Base-by-base conservation (phyloP, 108 stramenopile genomes). In the Mayamaea pseudoterrestris region DNA sequence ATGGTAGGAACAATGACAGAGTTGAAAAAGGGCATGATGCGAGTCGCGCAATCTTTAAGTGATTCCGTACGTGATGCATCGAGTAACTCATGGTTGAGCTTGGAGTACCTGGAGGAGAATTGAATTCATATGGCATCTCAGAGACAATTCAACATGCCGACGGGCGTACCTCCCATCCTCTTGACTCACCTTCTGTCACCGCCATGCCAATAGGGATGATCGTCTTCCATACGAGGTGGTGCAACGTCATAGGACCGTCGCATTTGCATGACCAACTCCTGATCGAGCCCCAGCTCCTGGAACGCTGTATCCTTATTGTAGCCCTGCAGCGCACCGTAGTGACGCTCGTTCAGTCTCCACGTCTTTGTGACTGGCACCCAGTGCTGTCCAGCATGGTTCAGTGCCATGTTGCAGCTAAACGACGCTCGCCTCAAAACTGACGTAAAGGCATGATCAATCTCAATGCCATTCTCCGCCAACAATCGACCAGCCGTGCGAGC, bases 201-300 rank as follows among this genome's bases (percentile, higher is more conserved):
- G 6, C 88, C 88, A 56, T 84, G 83, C 88, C 88, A 90, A 46
- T 80, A 80, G 7, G 80, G 80, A 54, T 90, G 88, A 58, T 84
- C 80, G 49, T 84, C 75, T 32, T 63, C 60, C 87, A 90, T 90
- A 21, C 44, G 36, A 17, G 86, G 86, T 3, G 86, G 86, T 7
- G 63, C 61, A 2, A 68, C 75, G 43, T 72, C 69, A 44, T 81
- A 88, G 9, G 61, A 64, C 32, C 86, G 53, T 37, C 86, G 46
- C 86, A 88, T 88, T 45, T 80, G 65, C 86, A 88, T 88, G 20
- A 83, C 73, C 2, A 88, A 46, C 57, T 83, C 81, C 36, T 82
- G 81, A 50, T 88, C 86, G 7, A 88, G 58, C 9, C 62, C 60
- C 28, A 88, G 62, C 25, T 76, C 76, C 42, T 66, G 32, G 30